A percentile compares a stretch with the other conserved stretches of the same genome.
These are phyloP conservation scores for Naganishia vaughanmartiniae DNA, from an alignment of 768 basidiomycete species.

Conservation along the genomic window DNA sequence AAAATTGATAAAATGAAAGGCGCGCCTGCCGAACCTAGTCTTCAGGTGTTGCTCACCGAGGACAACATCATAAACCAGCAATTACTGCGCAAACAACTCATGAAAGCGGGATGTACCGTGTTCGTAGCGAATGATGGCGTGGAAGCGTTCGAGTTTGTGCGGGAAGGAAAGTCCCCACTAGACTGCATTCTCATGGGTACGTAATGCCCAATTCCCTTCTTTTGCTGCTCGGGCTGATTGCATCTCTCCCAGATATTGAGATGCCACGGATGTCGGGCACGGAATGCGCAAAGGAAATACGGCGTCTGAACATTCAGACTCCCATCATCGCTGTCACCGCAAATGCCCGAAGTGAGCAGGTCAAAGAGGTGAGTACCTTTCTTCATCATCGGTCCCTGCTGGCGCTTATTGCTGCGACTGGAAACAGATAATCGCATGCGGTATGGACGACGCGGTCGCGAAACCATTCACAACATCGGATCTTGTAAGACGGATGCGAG, in stretches of 20 bases:
- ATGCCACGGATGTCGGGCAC: conserved; percentile 36
- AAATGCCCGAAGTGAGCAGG: conserved; percentile 38
- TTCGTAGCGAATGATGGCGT: conserved; percentile 30
- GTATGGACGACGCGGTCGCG: conserved; percentile 37
- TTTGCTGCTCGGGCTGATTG: neutral
- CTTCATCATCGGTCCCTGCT: neutral
- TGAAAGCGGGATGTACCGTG: conserved; percentile 31
- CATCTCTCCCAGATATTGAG: conserved; percentile 29
- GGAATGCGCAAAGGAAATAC: conserved; percentile 33
- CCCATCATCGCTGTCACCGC: conserved; percentile 40
- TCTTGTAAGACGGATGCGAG: conserved; percentile 15
- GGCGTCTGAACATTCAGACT: conserved; percentile 23
- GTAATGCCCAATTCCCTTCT: neutral
- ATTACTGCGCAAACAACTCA: conserved; percentile 26
- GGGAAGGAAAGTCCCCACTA: neutral
- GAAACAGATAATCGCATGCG: conserved; percentile 31
- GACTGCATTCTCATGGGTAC: conserved; percentile 25
- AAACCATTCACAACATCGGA: conserved; percentile 37
- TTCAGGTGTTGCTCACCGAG: conserved; percentile 27
- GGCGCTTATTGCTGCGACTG: neutral
- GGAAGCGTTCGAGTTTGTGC: conserved; percentile 33
- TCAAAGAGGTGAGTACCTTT: conserved; percentile 28
- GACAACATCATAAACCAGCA: conserved; percentile 33
- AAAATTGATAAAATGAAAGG: neutral
- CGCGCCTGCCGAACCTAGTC: neutral